Evolutionary conservation across 2,329 filamentous ascomycete species (phyloP).

Genomic region (Alternaria incomplexa): DNA sequence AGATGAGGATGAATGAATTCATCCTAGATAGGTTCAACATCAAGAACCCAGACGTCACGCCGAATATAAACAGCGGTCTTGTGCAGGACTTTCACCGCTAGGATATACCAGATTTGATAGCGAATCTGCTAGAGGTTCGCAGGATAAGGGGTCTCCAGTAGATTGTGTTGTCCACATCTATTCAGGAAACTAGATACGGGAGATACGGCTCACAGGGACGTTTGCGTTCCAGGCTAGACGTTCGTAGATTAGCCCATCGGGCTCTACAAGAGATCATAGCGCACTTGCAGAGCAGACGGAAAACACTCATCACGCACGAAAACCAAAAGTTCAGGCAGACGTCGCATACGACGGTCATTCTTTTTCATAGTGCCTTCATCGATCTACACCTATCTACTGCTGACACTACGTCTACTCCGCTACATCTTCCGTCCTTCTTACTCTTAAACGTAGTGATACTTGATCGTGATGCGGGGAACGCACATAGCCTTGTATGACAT

Average conservation of each 20-base stretch:
- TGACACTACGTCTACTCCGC: slow-evolving; percentile 23
- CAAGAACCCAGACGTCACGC: slow-evolving; percentile 11
- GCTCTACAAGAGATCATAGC: slow-evolving; percentile 19
- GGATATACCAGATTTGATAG: slow-evolving; percentile 7
- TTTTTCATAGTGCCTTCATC: slow-evolving; percentile 22
- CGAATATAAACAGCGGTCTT: slow-evolving; percentile 12
- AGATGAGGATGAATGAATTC: too few relatives aligned
- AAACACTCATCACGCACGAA: slow-evolving; percentile 25
- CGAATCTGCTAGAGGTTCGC: slow-evolving; percentile 8
- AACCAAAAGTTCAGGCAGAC: slow-evolving; percentile 22
- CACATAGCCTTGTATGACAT: slow-evolving; percentile 21
- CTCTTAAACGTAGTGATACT: slow-evolving; percentile 28
- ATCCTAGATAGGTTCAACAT: slow-evolving; percentile 12
- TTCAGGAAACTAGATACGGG: slow-evolving; percentile 6
- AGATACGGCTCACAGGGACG: slow-evolving; percentile 5
- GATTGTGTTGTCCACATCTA: slow-evolving; percentile 14
- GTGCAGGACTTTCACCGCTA: slow-evolving; percentile 14
- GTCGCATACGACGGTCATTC: slow-evolving; percentile 18
- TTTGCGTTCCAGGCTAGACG: slow-evolving; percentile 10
- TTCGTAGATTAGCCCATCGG: slow-evolving; percentile 8
- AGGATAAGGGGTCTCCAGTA: slow-evolving; percentile 4
- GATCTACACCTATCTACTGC: slow-evolving; percentile 23
- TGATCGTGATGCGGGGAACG: slow-evolving; percentile 21
- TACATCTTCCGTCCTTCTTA: slow-evolving; percentile 24
- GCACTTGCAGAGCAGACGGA: slow-evolving; percentile 20